phyloP scores from a whole-genome alignment of 1,139 yeast species.

The Yamadazyma sp. region DNA sequence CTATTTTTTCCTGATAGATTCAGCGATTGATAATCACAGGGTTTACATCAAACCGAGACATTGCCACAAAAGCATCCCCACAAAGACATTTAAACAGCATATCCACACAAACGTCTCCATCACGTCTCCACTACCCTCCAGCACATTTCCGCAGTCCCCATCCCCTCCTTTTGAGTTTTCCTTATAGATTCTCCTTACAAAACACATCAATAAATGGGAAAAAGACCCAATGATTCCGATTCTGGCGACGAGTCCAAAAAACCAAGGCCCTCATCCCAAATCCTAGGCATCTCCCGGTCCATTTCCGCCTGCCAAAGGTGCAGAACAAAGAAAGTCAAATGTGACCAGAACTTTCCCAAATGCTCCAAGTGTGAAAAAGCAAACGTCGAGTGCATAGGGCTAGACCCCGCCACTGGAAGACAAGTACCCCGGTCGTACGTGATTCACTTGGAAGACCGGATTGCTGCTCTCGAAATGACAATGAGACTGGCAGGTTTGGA shows the following conservation, averaged over 20 bases:
- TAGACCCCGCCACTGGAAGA: conserved; percentile 86
- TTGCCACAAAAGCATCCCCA: no score
- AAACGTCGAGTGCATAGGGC: conserved; percentile 71
- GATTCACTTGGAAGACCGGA: conserved; percentile 65
- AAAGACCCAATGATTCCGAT: conserved; percentile 1
- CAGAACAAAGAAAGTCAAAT: conserved; percentile 71
- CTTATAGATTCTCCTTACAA: no score
- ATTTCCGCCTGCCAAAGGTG: conserved; percentile 86
- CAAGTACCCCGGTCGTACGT: conserved; percentile 83
- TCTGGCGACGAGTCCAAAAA: conserved; percentile 3
- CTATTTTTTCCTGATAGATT: neutral
- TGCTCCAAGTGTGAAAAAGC: conserved; percentile 72
- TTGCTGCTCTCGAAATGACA: conserved; percentile 53
- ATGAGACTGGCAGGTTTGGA: conserved; percentile 45
- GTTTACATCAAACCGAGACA: no score
- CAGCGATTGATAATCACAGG: no score
- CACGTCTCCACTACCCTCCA: no score
- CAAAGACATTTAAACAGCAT: no score
- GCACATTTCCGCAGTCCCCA: no score
- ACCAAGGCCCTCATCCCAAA: conserved; percentile 6
- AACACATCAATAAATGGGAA: neutral
- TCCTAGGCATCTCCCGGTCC: conserved; percentile 46
- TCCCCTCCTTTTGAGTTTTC: no score
- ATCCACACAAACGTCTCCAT: no score
- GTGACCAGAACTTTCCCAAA: conserved; percentile 81